phyloP scores from a whole-genome alignment of 106 monocot species.

The Apostasia shenzhenica region DNA sequence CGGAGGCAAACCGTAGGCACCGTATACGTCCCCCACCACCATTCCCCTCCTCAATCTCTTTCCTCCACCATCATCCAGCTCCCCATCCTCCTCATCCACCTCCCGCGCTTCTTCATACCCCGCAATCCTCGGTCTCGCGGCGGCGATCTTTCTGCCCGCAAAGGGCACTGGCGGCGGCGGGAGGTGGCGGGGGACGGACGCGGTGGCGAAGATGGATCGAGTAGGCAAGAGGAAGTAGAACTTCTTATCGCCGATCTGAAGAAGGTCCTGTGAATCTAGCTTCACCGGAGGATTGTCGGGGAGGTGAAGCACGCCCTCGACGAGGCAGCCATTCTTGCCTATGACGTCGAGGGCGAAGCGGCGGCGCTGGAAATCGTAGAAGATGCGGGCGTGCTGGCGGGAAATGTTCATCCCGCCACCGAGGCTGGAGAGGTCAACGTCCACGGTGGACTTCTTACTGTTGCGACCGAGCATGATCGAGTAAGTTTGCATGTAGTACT shows the following conservation, averaged over 20 bases:
- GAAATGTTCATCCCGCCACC: slow-evolving; percentile 86
- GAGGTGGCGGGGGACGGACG: slow-evolving; percentile 7
- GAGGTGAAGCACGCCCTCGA: slow-evolving; percentile 73
- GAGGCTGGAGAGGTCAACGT: slow-evolving; percentile 67
- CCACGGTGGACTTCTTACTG: slow-evolving; percentile 66
- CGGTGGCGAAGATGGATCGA: slow-evolving; percentile 48
- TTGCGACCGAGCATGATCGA: slow-evolving; percentile 75
- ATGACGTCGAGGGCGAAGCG: slow-evolving; percentile 73
- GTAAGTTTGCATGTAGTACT: slow-evolving; percentile 92
- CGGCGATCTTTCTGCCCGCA: slow-evolving; percentile 3
- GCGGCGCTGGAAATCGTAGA: slow-evolving; percentile 79
- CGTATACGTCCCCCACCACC: neutral
- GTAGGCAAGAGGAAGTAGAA: slow-evolving; percentile 69
- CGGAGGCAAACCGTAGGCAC: neutral
- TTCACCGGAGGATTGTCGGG: slow-evolving; percentile 67
- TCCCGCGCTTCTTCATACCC: slow-evolving; percentile 18
- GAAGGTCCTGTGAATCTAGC: slow-evolving; percentile 69
- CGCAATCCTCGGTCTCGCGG: slow-evolving; percentile 8
- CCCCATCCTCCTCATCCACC: slow-evolving; percentile 17
- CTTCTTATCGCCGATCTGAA: slow-evolving; percentile 78
- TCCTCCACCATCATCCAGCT: slow-evolving; percentile 1
- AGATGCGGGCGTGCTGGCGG: slow-evolving; percentile 74
- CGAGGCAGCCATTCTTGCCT: slow-evolving; percentile 81
- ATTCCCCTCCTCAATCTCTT: slow-evolving; percentile 8
- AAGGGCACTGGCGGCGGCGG: neutral